These are phyloP conservation scores for Trametes coccinea DNA, from an alignment of 768 basidiomycete genomes.

Conservation along the genomic window DNA sequence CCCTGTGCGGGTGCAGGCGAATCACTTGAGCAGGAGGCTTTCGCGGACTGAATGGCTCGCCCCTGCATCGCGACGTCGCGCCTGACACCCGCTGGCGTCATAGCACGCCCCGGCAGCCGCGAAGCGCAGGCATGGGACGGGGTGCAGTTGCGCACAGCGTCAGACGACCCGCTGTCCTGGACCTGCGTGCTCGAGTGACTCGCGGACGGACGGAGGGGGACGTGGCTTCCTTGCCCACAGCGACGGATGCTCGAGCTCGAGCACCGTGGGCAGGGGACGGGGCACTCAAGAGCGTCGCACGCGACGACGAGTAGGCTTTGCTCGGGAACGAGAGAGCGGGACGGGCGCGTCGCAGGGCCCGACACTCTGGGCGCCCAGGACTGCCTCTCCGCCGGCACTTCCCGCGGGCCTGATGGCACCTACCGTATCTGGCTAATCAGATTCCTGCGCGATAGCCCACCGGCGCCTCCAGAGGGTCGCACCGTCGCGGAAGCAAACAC, in stretches of 20 bases:
- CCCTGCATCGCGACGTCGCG: background rate
- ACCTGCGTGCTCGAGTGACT: background rate
- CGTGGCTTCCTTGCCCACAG: background rate
- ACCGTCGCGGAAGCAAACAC: slow-evolving; percentile 23
- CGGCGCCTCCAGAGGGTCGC: slow-evolving; percentile 9
- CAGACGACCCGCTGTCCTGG: slow-evolving; percentile 1
- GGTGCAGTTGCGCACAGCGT: background rate
- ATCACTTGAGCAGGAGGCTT: slow-evolving; percentile 16
- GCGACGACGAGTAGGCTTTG: background rate
- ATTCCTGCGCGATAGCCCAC: slow-evolving; percentile 14
- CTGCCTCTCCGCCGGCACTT: slow-evolving; percentile 3
- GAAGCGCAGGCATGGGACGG: slow-evolving; percentile 5
- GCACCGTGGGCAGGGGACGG: background rate
- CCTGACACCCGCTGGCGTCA: slow-evolving; percentile 14
- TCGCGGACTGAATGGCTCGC: slow-evolving; percentile 10
- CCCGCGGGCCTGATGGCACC: slow-evolving; percentile 6
- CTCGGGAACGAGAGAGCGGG: slow-evolving; percentile 13
- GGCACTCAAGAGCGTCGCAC: background rate
- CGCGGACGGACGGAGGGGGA: background rate
- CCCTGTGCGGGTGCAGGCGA: background rate
- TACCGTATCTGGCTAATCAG: slow-evolving; percentile 18
- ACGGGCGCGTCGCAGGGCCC: slow-evolving; percentile 2
- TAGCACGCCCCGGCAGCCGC: slow-evolving; percentile 17
- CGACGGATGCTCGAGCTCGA: background rate
- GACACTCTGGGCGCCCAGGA: background rate